These are phyloP conservation scores for Coix lacrymajobi DNA, from an alignment of 176 grass and related monocot genomes.

Conservation along the genomic window DNA sequence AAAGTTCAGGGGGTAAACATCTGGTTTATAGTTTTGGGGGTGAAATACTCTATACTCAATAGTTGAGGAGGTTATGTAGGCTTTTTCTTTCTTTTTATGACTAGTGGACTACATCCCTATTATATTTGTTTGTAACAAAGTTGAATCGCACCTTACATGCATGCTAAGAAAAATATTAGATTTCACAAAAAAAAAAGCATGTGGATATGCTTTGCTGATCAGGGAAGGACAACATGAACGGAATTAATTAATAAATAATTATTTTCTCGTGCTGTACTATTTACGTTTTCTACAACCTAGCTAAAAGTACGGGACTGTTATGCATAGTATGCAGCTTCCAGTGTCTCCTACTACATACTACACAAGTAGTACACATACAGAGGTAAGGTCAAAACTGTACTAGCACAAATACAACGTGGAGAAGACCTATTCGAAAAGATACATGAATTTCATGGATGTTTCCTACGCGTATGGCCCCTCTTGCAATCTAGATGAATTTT, in stretches of 20 bases:
- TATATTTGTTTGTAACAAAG: background rate
- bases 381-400: background rate
- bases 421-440: background rate
- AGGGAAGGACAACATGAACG: background rate
- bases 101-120: background rate
- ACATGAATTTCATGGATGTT: background rate
- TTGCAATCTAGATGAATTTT: background rate
- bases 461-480: background rate
- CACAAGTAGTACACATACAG: too few species aligned
- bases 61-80: too few species aligned
- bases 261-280: background rate
- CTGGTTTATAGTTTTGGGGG: too few species aligned
- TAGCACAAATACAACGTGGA: background rate
- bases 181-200: background rate
- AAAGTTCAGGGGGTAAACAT: too few species aligned
- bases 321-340: background rate
- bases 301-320: background rate
- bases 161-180: background rate
- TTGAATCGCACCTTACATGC: background rate
- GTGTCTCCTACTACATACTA: background rate
- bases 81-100: background rate
- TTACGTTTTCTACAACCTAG: slow-evolving; percentile 10
- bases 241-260: background rate
- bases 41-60: too few species aligned
- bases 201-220: background rate